These are phyloP conservation scores for Eimeria zaria DNA, from an alignment of 169 alveolate species.

Conservation along the genomic window DNA sequence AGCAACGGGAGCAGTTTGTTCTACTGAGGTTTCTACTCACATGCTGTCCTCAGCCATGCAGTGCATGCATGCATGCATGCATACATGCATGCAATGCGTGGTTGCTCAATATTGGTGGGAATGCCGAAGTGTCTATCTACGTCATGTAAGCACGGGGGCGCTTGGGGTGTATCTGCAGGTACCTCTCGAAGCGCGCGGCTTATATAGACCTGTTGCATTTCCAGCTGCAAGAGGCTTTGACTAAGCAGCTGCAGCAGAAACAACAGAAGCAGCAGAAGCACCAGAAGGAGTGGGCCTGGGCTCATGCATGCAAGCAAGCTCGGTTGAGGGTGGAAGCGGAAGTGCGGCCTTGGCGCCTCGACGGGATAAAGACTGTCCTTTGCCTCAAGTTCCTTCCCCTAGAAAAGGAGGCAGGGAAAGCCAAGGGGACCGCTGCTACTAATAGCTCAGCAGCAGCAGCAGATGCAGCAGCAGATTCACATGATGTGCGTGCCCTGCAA, in stretches of 20 bases:
- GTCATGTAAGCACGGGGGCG: background rate
- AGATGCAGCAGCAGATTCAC: background rate
- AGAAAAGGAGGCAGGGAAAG: background rate
- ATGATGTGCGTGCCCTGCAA: background rate
- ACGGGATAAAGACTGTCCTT: slow-evolving; percentile 26
- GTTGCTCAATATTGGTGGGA: background rate
- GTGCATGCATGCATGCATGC: slow-evolving; percentile 10
- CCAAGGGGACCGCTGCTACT: background rate
- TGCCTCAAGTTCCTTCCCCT: slow-evolving; percentile 43
- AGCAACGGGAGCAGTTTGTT: background rate
- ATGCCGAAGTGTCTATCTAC: background rate
- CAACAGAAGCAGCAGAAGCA: background rate
- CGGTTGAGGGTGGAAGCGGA: slow-evolving; percentile 50
- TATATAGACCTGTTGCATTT: slow-evolving; percentile 30
- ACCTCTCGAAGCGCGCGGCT: slow-evolving; percentile 76
- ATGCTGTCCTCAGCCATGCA: too few species aligned
- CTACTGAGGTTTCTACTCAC: background rate
- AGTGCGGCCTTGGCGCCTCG: slow-evolving; percentile 71
- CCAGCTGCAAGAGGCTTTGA: slow-evolving; percentile 49
- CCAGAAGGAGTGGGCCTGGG: slow-evolving; percentile 52
- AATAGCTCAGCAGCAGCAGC: background rate
- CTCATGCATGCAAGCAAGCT: background rate
- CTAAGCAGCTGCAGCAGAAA: slow-evolving; percentile 22
- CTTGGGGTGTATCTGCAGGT: slow-evolving; percentile 47
- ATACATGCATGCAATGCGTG: background rate